Evolutionary conservation across 2,329 filamentous ascomycete genomes (phyloP).

Genomic region (Emericellopsis cladophorae): DNA sequence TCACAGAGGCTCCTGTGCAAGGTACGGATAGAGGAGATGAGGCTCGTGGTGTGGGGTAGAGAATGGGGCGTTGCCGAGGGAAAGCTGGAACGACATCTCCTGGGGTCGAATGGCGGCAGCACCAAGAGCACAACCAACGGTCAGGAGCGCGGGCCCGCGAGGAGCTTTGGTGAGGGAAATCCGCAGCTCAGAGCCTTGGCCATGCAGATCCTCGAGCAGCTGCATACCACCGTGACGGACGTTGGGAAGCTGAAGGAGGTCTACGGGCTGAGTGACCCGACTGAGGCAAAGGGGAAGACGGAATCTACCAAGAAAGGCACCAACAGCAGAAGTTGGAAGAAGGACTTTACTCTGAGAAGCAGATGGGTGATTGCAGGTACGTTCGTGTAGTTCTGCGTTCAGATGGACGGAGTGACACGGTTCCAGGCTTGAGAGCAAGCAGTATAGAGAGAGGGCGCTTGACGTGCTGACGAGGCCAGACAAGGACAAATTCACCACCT

Average conservation of each 20-base stretch:
- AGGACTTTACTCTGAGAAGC: conserved; percentile 19
- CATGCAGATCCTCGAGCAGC: conserved; percentile 26
- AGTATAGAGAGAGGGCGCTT: too few species aligned
- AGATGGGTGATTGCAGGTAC: conserved; percentile 30
- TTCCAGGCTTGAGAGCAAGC: too few species aligned
- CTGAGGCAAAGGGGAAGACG: conserved; percentile 4
- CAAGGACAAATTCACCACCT: conserved; percentile 28
- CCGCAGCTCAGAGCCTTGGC: conserved; percentile 24
- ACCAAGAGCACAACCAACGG: too few species aligned
- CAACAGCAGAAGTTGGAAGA: conserved; percentile 16
- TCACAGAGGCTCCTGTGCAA: conserved; percentile 31
- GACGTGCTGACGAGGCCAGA: conserved; percentile 11
- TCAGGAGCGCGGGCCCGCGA: not conserved
- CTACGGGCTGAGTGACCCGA: conserved; percentile 25
- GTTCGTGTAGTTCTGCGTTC: not conserved
- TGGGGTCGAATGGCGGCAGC: too few species aligned
- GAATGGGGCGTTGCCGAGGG: conserved; percentile 35
- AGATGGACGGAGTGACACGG: too few species aligned
- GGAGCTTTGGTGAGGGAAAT: conserved; percentile 13
- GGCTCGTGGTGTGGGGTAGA: conserved; percentile 31
- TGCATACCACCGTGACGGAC: conserved; percentile 30
- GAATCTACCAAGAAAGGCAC: conserved; percentile 5
- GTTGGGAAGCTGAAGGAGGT: conserved; percentile 25
- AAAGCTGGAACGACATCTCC: conserved; percentile 25
- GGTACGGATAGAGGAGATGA: conserved; percentile 35